Base-by-base conservation (phyloP, 129 eudicot species). In the Helichrysum umbraculigerum region DNA sequence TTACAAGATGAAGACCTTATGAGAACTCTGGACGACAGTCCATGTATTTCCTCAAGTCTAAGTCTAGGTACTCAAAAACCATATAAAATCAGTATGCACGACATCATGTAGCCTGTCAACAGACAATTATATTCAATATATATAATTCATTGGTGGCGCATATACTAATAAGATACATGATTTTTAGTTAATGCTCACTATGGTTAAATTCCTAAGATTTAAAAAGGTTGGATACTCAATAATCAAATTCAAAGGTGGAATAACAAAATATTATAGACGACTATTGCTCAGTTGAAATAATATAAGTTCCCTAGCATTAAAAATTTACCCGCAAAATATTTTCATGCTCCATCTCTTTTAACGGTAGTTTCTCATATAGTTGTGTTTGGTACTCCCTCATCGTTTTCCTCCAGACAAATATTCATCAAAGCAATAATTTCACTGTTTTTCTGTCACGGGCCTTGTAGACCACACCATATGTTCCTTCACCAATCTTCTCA, bases 61-160 rank as follows among this genome's bases (percentile, higher is more conserved):
- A n/a, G n/a, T 94, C 98, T 60, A 91, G 87, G 81, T 91, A 94
- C 83, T 94, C 98, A 75, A 94, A 87, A 66, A 94, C 97, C 82
- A 94, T 79, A 84, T 94, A 94, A 71, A 94, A 59, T 64, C 90
- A 50, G 85, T 85, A 81, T 91, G 96, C 79, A 88, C 97, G 33
- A 89, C 98, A 91, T 94, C 97, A 62, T 85, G 96, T 82, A 94
- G 59, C 91, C 98, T 90, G 91, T 66, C 72, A 83, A 58, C 79
- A 67, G 73, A 66, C 65, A 56, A 72, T n/a, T 47, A 72, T 37
- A 66, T 16, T 66, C 50, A 17, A 35, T 66, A 33, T 32, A 66
- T n/a, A 65, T 65, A n/a, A n/a, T n/a, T 5, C 28, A 65, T 33
- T 15, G 9, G 42, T 15, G 2, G 15, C 66, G 25, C 35, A 25